Conservation (phyloP, 108 stramenopile species). For the Fistulifera solaris region DNA sequence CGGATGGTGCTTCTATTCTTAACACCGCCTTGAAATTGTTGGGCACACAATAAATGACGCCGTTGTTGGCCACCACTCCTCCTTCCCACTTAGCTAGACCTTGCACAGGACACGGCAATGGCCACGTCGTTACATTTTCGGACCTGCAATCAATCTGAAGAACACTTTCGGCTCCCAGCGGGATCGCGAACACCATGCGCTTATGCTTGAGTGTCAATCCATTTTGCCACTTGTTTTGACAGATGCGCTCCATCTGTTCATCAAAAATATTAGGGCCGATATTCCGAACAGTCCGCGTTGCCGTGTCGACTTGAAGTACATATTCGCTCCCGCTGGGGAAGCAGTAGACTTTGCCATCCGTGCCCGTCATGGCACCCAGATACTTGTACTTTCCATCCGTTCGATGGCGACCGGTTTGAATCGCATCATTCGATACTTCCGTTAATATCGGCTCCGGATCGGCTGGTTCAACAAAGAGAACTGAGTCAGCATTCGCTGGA, state of each 20-base stretch:
- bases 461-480: constrained; percentile 56
- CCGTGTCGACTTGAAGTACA: constrained; percentile 63
- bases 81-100: constrained; percentile 72
- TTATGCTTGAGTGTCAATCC: constrained; percentile 37
- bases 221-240: constrained; percentile 92
- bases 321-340: constrained; percentile 73
- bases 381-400: constrained; percentile 83
- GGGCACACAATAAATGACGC: constrained; percentile 59
- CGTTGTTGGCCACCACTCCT: constrained; percentile 57
- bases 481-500: constrained; percentile 69
- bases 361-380: constrained; percentile 66
- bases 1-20: constrained; percentile 46
- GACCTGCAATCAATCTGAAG: constrained; percentile 39
- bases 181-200: constrained; percentile 76
- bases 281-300: constrained; percentile 15
- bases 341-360: constrained; percentile 70
- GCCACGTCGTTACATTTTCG: constrained; percentile 60
- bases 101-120: constrained; percentile 29
- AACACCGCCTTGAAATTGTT: constrained; percentile 75
- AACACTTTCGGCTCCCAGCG: constrained; percentile 60
- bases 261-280: constrained; percentile 73
- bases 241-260: constrained; percentile 35
- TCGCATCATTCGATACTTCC: constrained; percentile 4
- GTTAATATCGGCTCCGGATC: constrained; percentile 14
- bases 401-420: constrained; percentile 63